Evolutionary conservation across 768 basidiomycete species (phyloP), one percentile per base, ranked within the genome.

Genomic region (Phanerochaete carnosa): DNA sequence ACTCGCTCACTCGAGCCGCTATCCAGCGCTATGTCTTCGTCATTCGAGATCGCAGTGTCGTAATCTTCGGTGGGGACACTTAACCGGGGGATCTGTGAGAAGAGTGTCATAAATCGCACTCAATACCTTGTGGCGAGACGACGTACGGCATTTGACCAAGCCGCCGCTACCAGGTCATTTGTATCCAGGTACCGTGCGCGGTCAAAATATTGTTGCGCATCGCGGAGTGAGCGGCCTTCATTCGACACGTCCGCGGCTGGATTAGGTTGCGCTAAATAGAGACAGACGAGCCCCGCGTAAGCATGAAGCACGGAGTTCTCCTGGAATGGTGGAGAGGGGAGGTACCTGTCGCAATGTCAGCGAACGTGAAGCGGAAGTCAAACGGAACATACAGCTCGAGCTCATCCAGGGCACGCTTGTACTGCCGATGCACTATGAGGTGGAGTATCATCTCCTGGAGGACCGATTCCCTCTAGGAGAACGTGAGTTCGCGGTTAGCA

Each of bases 241-340:
- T 32, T 54, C n/a, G 43, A 49, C 23, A 32, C 43, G 23, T 59
- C 45, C 39, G 45, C 37, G 45, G 50, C 54, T 32, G 26, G 58
- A 4, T 61, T n/a, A 0, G 72, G 73, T 63, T 85, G 85, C 12
- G 84, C 80, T n/a, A 84, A 73, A 65, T 88, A 84, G 25, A 94
- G 75, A 28, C 80, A 83, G 13, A 92, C 75, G 55, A 95, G 73
- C 1, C 92, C 94, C 2, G 94, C 93, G 63, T 95, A 95, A 16
- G 86, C 77, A 67, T 96, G 92, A 29, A 96, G 77, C 7, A 86
- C 75, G 1, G 89, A 81, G 64, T 92, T 91, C 65, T 93, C 89
- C 68, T 87, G 88, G 75, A 87, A 96, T 1, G 95, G 95, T 70
- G 90, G 89, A 2, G 92, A 89, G 1, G 93, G 91, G 5, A 96